A percentile compares a stretch with the other conserved stretches of the same genome.
These are phyloP conservation scores for Dipteronia dyeriana DNA, from an alignment of 345 rosid genomes.

Conservation along the genomic window DNA sequence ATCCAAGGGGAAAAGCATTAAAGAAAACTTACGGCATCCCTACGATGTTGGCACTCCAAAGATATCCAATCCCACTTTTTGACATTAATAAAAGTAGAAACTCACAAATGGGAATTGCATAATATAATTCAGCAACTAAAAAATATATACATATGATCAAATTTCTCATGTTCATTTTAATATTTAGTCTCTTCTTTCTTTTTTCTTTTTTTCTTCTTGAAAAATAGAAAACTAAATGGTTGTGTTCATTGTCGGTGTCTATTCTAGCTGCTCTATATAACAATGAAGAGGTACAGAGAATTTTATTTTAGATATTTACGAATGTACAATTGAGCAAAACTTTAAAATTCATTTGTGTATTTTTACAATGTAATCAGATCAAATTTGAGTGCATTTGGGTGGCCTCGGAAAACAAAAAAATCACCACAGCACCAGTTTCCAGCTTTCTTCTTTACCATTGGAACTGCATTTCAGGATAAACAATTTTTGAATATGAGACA, in stretches of 20 bases:
- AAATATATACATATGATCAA: too few relatives aligned
- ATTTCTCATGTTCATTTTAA: too few relatives aligned
- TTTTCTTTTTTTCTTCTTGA: neutral
- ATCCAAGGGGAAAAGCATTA: too few relatives aligned
- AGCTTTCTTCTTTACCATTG: constrained; percentile 37
- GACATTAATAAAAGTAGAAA: too few relatives aligned
- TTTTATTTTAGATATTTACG: too few relatives aligned
- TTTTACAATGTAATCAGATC: constrained; percentile 17
- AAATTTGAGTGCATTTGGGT: constrained; percentile 25
- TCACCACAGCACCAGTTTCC: constrained; percentile 25
- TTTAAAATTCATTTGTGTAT: constrained; percentile 10
- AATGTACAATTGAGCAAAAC: constrained; percentile 18
- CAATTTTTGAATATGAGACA: constrained; percentile 16
- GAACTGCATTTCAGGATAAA: constrained; percentile 39
- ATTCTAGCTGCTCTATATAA: neutral
- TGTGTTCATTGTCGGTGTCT: neutral
- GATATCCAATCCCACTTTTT: too few relatives aligned
- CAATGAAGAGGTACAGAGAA: too few relatives aligned
- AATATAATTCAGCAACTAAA: too few relatives aligned
- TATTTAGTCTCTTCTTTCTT: too few relatives aligned
- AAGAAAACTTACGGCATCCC: too few relatives aligned
- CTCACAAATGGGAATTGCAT: too few relatives aligned
- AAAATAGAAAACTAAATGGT: neutral
- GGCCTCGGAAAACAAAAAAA: constrained; percentile 9
- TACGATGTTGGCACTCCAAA: too few relatives aligned